phyloP scores from a whole-genome alignment of 257 asterid genomes.

The Fraxinus anomala region DNA sequence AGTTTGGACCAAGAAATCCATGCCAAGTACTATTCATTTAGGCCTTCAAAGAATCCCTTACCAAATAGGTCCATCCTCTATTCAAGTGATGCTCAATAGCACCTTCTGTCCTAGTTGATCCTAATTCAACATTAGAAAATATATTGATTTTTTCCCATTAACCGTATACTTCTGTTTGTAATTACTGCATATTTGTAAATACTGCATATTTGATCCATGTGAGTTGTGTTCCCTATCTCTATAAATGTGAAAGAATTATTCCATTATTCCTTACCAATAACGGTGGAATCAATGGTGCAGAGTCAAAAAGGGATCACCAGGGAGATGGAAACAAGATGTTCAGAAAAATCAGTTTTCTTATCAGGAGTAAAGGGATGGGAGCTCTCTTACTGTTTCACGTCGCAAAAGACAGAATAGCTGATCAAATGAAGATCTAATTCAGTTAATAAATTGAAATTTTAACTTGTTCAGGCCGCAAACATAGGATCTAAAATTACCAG shows the following conservation, averaged over 20 bases:
- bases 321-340: not conserved
- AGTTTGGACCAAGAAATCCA: too few relatives aligned
- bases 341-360: not conserved
- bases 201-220: too few relatives aligned
- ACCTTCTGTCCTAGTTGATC: too few relatives aligned
- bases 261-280: not conserved
- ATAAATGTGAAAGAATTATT: not conserved
- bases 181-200: too few relatives aligned
- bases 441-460: too few relatives aligned
- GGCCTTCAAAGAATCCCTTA: not conserved
- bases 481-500: not conserved
- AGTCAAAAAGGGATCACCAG: not conserved
- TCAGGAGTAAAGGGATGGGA: not conserved
- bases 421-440: not conserved
- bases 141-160: too few relatives aligned
- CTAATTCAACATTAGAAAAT: too few relatives aligned
- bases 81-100: not conserved
- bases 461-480: not conserved
- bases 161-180: too few relatives aligned
- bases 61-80: not conserved
- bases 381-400: not conserved
- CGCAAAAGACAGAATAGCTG: not conserved
- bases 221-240: not conserved
- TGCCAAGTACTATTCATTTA: not conserved
- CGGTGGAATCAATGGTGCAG: not conserved